Evolutionary conservation across 2,329 filamentous ascomycete species (phyloP).

Genomic region (Metarhizium sp.): DNA sequence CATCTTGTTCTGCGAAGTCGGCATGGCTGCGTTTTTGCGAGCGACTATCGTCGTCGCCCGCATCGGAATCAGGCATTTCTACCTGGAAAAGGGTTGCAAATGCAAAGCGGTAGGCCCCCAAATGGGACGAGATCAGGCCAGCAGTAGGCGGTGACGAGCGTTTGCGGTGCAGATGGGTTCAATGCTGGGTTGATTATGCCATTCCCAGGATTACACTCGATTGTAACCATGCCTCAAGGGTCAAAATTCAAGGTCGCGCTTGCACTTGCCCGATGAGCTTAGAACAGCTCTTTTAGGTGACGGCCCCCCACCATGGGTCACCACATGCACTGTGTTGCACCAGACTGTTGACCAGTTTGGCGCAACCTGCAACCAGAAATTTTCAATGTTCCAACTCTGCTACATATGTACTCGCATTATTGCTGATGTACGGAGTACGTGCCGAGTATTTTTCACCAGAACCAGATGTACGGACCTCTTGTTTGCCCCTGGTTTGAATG

Average conservation of each 20-base stretch:
- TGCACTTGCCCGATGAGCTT: constrained; percentile 1
- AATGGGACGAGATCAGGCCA: not conserved
- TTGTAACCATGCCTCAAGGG: not conserved
- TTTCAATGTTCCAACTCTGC: too few relatives aligned
- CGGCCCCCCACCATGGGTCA: not conserved
- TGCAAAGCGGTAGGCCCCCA: not conserved
- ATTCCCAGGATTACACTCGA: too few relatives aligned
- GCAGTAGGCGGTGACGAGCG: not conserved
- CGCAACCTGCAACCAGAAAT: too few relatives aligned
- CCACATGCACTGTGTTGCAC: too few relatives aligned
- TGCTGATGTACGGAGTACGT: too few relatives aligned
- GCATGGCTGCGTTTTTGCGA: constrained; percentile 43
- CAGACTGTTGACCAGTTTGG: too few relatives aligned
- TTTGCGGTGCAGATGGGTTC: not conserved
- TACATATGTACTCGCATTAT: too few relatives aligned
- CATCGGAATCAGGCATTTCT: constrained; percentile 1
- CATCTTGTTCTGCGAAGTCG: constrained; percentile 40
- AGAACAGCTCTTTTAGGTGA: not conserved
- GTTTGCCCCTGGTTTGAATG: too few relatives aligned
- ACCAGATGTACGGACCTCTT: too few relatives aligned
- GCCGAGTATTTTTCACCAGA: too few relatives aligned
- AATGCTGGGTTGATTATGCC: not conserved
- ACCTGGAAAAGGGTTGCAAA: not conserved
- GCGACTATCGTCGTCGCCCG: constrained; percentile 22
- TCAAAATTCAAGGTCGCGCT: not conserved